phyloP scores from a whole-genome alignment of 2,329 filamentous ascomycete species.

The Daldinia sp. region DNA sequence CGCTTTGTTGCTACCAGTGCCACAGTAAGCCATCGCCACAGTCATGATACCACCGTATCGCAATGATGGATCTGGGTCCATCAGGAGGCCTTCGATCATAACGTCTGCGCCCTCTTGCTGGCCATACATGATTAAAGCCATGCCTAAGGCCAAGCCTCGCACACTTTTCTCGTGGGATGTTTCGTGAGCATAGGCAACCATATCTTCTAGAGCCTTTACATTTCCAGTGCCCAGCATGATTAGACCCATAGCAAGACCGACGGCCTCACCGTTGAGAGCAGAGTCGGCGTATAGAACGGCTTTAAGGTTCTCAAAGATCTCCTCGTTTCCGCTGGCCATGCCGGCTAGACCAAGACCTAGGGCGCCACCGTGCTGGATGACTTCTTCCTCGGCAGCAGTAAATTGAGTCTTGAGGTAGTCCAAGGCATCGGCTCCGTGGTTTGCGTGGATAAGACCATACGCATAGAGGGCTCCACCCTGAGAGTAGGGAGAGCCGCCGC shows the following conservation, averaged over 20 bases:
- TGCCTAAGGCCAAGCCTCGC: constrained; percentile 91
- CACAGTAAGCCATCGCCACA: constrained; percentile 97
- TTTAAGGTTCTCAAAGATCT: constrained; percentile 92
- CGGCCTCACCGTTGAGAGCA: constrained; percentile 95
- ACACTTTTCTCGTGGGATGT: constrained; percentile 99
- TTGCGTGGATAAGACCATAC: constrained; percentile 95
- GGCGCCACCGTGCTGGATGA: constrained; percentile 96
- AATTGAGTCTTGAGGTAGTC: constrained; percentile 84
- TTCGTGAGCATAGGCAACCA: constrained; percentile 98
- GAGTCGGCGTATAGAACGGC: constrained; percentile 92
- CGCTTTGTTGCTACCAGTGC: constrained; percentile 97
- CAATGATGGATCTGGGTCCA: constrained; percentile 92
- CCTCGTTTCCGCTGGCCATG: constrained; percentile 93
- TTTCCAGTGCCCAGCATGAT: constrained; percentile 99
- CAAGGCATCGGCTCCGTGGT: constrained; percentile 91
- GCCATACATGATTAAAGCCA: constrained; percentile 98
- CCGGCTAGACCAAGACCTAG: constrained; percentile 95
- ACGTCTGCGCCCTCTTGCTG: constrained; percentile 95
- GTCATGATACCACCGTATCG: constrained; percentile 99
- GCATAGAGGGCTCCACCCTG: constrained; percentile 97
- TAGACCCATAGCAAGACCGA: constrained; percentile 94
- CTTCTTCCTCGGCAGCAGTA: constrained; percentile 82
- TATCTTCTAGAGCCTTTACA: constrained; percentile 90
- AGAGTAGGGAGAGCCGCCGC: constrained; percentile 89
- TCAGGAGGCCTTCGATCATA: constrained; percentile 91